Percentiles rank a stretch among this genome's conserved stretches.
phyloP scores from a whole-genome alignment of 768 basidiomycete genomes.

The Boletus subparvulus region DNA sequence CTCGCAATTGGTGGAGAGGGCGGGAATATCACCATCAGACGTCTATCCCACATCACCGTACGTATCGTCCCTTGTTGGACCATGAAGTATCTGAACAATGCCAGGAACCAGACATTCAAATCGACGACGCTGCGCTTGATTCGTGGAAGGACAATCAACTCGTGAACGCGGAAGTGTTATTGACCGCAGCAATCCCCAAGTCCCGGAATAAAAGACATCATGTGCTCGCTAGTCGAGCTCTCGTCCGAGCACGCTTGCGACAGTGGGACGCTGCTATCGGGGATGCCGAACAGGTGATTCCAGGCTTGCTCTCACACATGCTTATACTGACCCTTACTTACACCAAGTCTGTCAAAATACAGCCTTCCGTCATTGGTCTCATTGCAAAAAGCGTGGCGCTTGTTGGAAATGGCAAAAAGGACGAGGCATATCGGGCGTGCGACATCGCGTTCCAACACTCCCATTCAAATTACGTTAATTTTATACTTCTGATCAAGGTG shows the following conservation, averaged over 20 bases:
- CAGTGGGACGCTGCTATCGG: conserved; percentile 1
- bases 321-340: background rate
- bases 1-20: background rate
- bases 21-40: background rate
- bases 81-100: background rate
- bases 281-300: conserved; percentile 2
- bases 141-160: conserved; percentile 1
- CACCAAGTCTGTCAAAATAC: conserved; percentile 1
- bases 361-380: background rate
- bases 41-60: background rate
- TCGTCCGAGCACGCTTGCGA: conserved; percentile 3
- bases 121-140: background rate
- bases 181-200: background rate
- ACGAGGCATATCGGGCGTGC: background rate
- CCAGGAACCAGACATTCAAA: background rate
- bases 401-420: background rate
- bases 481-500: no score
- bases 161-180: background rate
- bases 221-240: conserved; percentile 1
- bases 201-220: background rate
- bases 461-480: no score
- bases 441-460: conserved; percentile 1
- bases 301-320: background rate
- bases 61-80: background rate
- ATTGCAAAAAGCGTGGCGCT: conserved; percentile 7